phyloP scores from a whole-genome alignment of 2,329 filamentous ascomycete genomes.

The Phyllosticta citrichinensis region DNA sequence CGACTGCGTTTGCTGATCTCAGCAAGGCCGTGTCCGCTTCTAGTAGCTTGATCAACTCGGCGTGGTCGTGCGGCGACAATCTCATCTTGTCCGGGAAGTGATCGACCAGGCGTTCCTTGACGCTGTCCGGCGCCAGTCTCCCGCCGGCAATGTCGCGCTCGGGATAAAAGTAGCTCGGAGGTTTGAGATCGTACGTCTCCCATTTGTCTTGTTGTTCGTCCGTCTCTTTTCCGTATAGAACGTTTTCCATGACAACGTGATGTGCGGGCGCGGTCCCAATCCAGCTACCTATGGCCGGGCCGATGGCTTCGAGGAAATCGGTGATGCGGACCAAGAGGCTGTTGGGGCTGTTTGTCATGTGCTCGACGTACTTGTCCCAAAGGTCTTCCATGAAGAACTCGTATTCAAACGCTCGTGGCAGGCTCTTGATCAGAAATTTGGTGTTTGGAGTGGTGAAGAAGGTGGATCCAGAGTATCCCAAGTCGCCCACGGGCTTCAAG shows the following conservation, averaged over 20 bases:
- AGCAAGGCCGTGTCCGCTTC: conserved; percentile 55
- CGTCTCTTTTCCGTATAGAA: conserved; percentile 49
- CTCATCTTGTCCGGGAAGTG: conserved; percentile 57
- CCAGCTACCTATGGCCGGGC: conserved; percentile 48
- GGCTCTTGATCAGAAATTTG: conserved; percentile 61
- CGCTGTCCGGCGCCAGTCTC: conserved; percentile 51
- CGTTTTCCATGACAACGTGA: conserved; percentile 71
- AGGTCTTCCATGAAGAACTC: conserved; percentile 59
- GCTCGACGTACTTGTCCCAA: conserved; percentile 51
- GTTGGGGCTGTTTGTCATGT: conserved; percentile 50
- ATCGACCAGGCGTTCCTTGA: conserved; percentile 56
- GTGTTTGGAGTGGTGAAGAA: conserved; percentile 60
- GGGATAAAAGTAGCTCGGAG: conserved; percentile 64
- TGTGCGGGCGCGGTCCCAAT: conserved; percentile 55
- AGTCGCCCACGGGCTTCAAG: conserved; percentile 52
- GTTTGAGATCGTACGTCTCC: conserved; percentile 68
- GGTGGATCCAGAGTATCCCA: conserved; percentile 67
- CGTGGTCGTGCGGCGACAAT: conserved; percentile 45
- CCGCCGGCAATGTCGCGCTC: conserved; percentile 62
- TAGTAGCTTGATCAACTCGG: conserved; percentile 46
- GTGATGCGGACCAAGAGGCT: conserved; percentile 62
- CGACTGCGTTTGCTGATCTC: conserved; percentile 54
- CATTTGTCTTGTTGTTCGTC: conserved; percentile 40
- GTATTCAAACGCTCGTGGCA: conserved; percentile 61
- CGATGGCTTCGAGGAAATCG: conserved; percentile 52